phyloP scores from a whole-genome alignment of 2,329 filamentous ascomycete species.

The Pyrenochaeta sp. region DNA sequence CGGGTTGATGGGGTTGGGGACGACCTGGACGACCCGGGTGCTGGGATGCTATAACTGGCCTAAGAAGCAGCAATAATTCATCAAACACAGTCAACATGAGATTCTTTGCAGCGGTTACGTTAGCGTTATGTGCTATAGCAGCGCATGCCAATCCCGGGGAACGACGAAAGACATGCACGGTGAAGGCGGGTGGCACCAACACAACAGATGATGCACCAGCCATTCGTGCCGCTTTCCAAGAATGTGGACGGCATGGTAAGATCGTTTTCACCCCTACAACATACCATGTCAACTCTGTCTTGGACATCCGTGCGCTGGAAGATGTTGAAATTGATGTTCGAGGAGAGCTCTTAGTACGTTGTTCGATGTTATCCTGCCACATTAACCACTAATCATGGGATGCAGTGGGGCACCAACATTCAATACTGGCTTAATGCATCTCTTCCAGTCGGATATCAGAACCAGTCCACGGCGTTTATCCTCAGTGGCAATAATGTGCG shows the following conservation, averaged over 20 bases:
- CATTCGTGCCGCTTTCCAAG: slow-evolving; percentile 33
- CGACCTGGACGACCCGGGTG: not conserved
- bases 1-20: not conserved
- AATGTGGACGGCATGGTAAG: slow-evolving; percentile 29
- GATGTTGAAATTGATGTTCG: slow-evolving; percentile 38
- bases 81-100: slow-evolving; percentile 1
- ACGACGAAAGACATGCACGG: slow-evolving; percentile 20
- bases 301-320: slow-evolving; percentile 33
- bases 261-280: slow-evolving; percentile 32
- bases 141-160: not conserved
- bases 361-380: not conserved
- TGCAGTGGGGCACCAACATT: slow-evolving; percentile 35
- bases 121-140: slow-evolving; percentile 3
- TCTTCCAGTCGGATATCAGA: slow-evolving; percentile 44
- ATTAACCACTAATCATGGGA: not conserved
- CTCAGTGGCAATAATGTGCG: slow-evolving; percentile 61
- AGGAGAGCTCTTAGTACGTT: slow-evolving; percentile 26
- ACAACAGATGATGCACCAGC: slow-evolving; percentile 36
- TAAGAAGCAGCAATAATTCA: too few relatives aligned
- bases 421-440: slow-evolving; percentile 40
- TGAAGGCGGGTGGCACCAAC: slow-evolving; percentile 26
- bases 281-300: slow-evolving; percentile 31
- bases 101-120: not conserved
- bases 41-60: not conserved
- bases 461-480: slow-evolving; percentile 39